These are phyloP conservation scores for Pseudocercospora musae DNA, from an alignment of 2,329 filamentous ascomycete species.

Conservation along the genomic window DNA sequence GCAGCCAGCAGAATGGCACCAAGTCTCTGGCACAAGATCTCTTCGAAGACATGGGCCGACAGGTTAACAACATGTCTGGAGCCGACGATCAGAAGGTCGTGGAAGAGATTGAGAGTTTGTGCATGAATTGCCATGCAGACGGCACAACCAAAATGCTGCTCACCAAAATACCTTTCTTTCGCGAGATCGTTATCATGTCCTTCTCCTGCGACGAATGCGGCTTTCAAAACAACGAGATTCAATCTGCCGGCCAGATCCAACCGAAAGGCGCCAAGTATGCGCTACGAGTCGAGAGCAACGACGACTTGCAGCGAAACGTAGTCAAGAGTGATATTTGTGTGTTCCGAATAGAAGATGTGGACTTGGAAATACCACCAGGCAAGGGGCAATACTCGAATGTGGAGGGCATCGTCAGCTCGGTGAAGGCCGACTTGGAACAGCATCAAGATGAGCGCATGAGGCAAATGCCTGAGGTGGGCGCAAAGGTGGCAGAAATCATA, in stretches of 20 bases:
- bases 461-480: conserved; percentile 71
- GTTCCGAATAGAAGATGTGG: conserved; percentile 85
- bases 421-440: conserved; percentile 75
- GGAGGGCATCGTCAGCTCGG: conserved; percentile 76
- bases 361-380: conserved; percentile 88
- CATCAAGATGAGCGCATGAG: conserved; percentile 80
- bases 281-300: conserved; percentile 67
- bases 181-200: conserved; percentile 95
- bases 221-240: conserved; percentile 89
- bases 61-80: conserved; percentile 41
- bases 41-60: conserved; percentile 52
- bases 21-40: conserved; percentile 44
- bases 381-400: conserved; percentile 91
- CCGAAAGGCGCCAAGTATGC: conserved; percentile 82
- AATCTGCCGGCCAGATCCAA: conserved; percentile 88
- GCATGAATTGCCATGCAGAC: conserved; percentile 55
- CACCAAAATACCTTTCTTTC: conserved; percentile 93
- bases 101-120: conserved; percentile 53
- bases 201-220: conserved; percentile 89
- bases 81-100: conserved; percentile 48
- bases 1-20: conserved; percentile 14
- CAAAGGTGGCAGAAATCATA: conserved; percentile 75
- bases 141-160: conserved; percentile 83
- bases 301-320: conserved; percentile 80
- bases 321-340: conserved; percentile 86